phyloP scores from a whole-genome alignment of 2,329 filamentous ascomycete genomes.

The Colletotrichum viniferum region DNA sequence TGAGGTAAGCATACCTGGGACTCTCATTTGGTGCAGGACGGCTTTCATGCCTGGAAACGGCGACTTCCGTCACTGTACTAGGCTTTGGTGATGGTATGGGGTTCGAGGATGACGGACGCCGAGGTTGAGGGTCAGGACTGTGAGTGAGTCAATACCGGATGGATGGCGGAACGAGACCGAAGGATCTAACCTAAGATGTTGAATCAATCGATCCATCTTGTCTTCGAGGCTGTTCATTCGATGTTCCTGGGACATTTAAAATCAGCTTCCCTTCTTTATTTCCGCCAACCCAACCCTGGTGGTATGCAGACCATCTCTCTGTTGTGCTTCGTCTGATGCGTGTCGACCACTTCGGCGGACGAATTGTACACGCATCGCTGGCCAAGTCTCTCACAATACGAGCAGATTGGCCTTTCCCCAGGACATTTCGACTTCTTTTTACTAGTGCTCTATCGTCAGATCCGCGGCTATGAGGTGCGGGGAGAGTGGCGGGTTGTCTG shows the following conservation, averaged over 20 bases:
- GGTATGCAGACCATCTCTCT: neutral
- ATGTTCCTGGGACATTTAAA: neutral
- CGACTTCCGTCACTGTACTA: neutral
- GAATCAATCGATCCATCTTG: constrained; percentile 7
- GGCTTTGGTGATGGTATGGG: neutral
- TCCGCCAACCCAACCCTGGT: neutral
- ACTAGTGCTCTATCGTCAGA: neutral
- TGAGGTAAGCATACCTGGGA: neutral
- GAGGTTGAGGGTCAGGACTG: neutral
- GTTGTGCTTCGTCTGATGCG: neutral
- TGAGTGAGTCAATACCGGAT: neutral
- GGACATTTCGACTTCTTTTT: constrained; percentile 5
- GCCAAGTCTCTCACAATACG: neutral
- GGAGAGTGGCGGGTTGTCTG: neutral
- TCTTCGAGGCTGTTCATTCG: neutral
- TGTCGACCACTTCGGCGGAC: neutral
- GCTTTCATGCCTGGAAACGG: neutral
- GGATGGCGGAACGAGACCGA: accelerated
- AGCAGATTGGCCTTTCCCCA: neutral
- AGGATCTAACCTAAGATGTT: neutral
- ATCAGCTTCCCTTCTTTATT: accelerated
- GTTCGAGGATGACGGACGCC: neutral
- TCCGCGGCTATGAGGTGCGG: neutral
- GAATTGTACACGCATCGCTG: constrained; percentile 1
- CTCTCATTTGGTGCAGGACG: neutral